Base-by-base conservation (phyloP, 768 basidiomycete species). In the Peribolospora kevripleyi region DNA sequence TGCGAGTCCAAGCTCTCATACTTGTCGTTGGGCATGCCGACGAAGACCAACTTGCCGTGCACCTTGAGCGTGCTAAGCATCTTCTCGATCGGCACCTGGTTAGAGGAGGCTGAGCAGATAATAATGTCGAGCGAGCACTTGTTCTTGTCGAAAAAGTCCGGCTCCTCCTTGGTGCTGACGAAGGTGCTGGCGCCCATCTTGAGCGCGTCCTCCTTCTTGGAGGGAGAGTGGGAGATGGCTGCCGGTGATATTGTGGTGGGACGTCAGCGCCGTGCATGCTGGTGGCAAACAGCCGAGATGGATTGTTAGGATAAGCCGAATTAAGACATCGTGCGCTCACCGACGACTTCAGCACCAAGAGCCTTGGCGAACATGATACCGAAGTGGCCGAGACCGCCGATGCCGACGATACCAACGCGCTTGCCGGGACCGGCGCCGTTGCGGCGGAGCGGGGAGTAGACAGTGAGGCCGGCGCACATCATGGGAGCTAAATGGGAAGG, bases 361-460 rank as follows among this genome's bases (percentile, higher is more conserved):
- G 61, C 75, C 5, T 11, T 54, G 6, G 53, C 61, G 36, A 53
- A 60, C 50, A 52, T 36, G 36, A 60, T 14, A 41, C 42, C 52
- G 14, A 56, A 57, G 56, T 63, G 59, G 36, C 63, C 63, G 14
- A 79, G 68, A 37, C 79, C 79, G 46, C 79, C 79, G 36, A 82
- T 72, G 41, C 79, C 79, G 59, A 81, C 69, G 46, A 82, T 64
- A 43, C 76, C 80, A 58, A 82, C 76, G 57, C 70, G 73, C 68
- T 76, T 78, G 47, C 78, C 79, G 1, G 76, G 75, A 0, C 77
- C 77, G 55, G 60, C 64, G 39, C 74, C 73, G 65, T 76, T 73
- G 40, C 63, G 54, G 53, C 60, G 56, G 3, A 70, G 58, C 3
- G 69, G 69, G 3, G 66, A 64, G 64, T 60, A 70, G 53, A 64